These are phyloP conservation scores for Mortierella sp. DNA, from an alignment of 371 early-diverging fungal species.

Conservation along the genomic window DNA sequence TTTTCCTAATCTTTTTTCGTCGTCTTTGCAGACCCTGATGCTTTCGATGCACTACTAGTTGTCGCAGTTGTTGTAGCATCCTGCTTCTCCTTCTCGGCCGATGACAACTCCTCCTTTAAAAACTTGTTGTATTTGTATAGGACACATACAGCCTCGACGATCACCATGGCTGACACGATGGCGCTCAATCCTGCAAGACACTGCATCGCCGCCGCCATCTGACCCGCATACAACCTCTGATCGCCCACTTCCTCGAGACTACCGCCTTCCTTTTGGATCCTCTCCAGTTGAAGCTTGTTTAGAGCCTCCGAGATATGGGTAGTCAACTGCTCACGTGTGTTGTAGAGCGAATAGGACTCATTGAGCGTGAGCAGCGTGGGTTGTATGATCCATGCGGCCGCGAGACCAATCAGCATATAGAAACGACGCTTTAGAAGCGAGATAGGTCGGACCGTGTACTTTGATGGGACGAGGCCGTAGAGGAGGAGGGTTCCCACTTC, in stretches of 20 bases:
- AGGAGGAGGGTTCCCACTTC: constrained; percentile 14
- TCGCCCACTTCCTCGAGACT: constrained; percentile 9
- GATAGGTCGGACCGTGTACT: constrained; percentile 12
- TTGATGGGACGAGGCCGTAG: constrained; percentile 14
- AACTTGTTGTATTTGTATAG: constrained; percentile 1
- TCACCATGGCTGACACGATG: constrained; percentile 2
- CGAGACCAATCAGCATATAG: constrained; percentile 5
- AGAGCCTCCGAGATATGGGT: neutral
- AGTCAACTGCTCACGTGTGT: constrained; percentile 3
- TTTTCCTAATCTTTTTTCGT: neutral
- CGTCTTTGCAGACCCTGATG: neutral
- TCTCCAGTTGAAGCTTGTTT: constrained; percentile 14
- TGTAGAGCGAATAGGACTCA: neutral
- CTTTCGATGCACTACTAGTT: neutral
- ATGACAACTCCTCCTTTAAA: neutral
- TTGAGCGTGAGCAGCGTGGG: constrained; percentile 6
- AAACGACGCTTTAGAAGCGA: constrained; percentile 10
- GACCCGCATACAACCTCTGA: constrained; percentile 10
- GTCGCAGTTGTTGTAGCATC: neutral
- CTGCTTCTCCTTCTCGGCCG: constrained; percentile 13
- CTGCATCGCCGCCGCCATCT: constrained; percentile 21
- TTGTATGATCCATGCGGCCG: constrained; percentile 16
- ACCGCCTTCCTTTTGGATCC: constrained; percentile 9
- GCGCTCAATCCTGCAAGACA: constrained; percentile 3
- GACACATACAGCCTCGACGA: constrained; percentile 18